These are phyloP conservation scores for Carex littledalei DNA, from an alignment of 176 grass and related monocot genomes.

Conservation along the genomic window DNA sequence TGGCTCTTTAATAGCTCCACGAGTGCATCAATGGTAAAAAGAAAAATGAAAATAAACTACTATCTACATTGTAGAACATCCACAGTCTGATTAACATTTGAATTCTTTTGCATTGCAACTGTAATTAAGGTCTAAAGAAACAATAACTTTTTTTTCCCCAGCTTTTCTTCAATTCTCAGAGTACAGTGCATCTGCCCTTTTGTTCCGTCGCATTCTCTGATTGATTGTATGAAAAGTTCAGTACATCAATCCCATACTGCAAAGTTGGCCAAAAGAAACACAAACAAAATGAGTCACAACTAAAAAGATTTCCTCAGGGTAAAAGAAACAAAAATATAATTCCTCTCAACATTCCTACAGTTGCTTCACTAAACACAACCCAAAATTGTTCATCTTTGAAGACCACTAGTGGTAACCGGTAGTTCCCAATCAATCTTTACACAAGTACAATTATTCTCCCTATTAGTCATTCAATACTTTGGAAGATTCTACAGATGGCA, in stretches of 20 bases:
- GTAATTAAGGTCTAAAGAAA: not conserved
- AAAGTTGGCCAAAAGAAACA: constrained; percentile 5
- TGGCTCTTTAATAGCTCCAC: no score
- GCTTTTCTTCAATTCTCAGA: constrained; percentile 29
- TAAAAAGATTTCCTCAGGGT: not conserved
- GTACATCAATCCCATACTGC: constrained; percentile 75
- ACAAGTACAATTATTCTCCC: not conserved
- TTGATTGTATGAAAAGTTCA: constrained; percentile 36
- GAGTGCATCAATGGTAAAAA: no score
- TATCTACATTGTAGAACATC: not conserved
- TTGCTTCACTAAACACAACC: not conserved
- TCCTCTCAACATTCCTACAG: no score
- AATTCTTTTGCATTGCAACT: not conserved
- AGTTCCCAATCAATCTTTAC: not conserved
- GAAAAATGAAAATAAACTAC: no score
- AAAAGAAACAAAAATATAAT: not conserved
- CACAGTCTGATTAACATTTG: not conserved
- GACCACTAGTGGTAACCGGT: not conserved
- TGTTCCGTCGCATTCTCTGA: constrained; percentile 38
- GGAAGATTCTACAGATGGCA: not conserved
- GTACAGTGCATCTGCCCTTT: constrained; percentile 43
- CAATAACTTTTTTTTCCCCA: not conserved
- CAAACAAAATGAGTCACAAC: not conserved
- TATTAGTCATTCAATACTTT: not conserved
- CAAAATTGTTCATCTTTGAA: not conserved